Evolutionary conservation across 805 yeast genomes (phyloP).

Genomic region (Trichomonascus vanleenenianus): DNA sequence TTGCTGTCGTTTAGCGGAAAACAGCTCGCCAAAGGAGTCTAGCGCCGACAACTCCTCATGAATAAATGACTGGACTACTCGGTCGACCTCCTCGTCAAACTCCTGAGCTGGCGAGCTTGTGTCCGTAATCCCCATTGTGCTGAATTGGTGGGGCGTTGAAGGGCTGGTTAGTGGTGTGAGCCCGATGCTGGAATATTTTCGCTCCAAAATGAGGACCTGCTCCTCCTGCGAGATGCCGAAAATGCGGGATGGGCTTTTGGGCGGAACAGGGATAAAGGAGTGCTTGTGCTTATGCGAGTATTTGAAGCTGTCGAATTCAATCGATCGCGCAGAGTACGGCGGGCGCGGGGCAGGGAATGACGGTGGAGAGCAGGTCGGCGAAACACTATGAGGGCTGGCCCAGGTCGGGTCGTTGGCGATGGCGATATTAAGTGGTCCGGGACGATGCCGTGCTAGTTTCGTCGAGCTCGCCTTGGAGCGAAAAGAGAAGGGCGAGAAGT

Average conservation of each 20-base stretch:
- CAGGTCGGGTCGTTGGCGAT: no score
- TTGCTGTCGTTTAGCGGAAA: not conserved
- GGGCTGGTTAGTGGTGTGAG: no score
- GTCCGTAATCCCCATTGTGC: not conserved
- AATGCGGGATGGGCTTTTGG: constrained; percentile 1
- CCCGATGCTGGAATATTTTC: no score
- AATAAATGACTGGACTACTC: constrained; percentile 26
- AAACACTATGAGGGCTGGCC: no score
- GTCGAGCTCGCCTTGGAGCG: no score
- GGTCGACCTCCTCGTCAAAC: constrained; percentile 16
- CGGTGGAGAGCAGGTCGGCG: no score
- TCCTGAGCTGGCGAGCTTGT: not conserved
- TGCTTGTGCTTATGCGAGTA: not conserved
- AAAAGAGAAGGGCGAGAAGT: no score
- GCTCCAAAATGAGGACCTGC: not conserved
- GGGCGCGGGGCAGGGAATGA: no score
- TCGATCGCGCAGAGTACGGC: no score
- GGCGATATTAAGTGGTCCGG: no score
- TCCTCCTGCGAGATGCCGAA: not conserved
- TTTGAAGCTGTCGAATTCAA: not conserved
- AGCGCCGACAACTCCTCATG: constrained; percentile 26
- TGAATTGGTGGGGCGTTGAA: not conserved
- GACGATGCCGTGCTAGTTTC: no score
- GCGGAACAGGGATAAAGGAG: constrained; percentile 1
- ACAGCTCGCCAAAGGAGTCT: constrained; percentile 21